Evolutionary conservation across 2,329 filamentous ascomycete genomes (phyloP), one percentile per base, ranked within the genome.

Genomic region (Blumeria hordei): DNA sequence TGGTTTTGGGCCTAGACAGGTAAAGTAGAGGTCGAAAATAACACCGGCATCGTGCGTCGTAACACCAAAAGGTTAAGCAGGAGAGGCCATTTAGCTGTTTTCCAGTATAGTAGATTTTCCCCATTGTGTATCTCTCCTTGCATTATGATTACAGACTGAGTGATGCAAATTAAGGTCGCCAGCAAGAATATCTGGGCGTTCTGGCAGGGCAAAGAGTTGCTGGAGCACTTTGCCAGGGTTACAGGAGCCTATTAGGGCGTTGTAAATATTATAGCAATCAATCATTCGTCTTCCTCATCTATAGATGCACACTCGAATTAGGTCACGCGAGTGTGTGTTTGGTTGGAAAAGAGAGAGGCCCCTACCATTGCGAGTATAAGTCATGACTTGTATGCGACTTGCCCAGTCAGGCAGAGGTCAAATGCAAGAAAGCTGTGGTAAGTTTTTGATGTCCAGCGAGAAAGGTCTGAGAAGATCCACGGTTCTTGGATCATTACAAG

Each of bases 401-500:
- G n/a, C n/a, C 11, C 10, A 39, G 5, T 11, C 11, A 39, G 37
- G 37, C 10, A 18, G 43, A 8, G 43, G 18, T 3, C 12, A 45
- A 45, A 45, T 14, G 16, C 18, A 45, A 45, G 43, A 21, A 45
- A 14, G 21, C 11, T 45, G 12, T 3, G 43, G 11, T 45, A 3
- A 14, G 43, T 12, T 45, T 12, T 41, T 11, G 37, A 3, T 11
- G n/a, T 41, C 37, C 37, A 5, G 11, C 37, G 37, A 41, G n/a
- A 3, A 41, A 12, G n/a, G n/a, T 41, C 37, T 41, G 37, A 41
- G 37, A 41, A 41, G 33, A 52, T 16, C 32, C 32, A 52, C 3
- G 49, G 49, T 52, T 52, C 49, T 52, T 52, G 32, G 49, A 52
- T 52, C 14, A 21, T 16, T 18, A 52, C 37, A 37, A 52, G 32